Conservation (phyloP, 2,329 filamentous ascomycete genomes). For the Didymella segeticola region DNA sequence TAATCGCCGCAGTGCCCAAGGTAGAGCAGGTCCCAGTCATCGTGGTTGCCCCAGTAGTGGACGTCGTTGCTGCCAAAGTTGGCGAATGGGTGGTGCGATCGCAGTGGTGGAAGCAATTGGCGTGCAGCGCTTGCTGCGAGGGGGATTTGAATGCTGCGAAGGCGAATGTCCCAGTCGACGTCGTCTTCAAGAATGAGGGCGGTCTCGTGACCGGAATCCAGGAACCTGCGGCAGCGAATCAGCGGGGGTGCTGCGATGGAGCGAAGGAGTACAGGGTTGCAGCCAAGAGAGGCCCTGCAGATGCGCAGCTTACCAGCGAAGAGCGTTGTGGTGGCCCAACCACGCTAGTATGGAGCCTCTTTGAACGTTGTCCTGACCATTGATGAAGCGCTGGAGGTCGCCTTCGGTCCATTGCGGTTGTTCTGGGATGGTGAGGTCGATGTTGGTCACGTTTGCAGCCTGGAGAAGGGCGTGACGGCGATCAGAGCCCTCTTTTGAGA, state of each 20-base stretch:
- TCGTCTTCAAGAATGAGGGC: conserved; percentile 56
- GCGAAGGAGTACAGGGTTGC: conserved; percentile 2
- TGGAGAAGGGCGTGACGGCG: conserved; percentile 51
- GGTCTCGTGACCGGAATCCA: conserved; percentile 51
- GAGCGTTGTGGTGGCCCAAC: conserved; percentile 53
- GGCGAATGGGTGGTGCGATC: conserved; percentile 18
- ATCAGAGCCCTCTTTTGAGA: conserved; percentile 49
- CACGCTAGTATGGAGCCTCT: conserved; percentile 53
- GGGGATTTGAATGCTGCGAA: conserved; percentile 53
- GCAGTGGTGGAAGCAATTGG: conserved; percentile 43
- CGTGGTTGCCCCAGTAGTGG: conserved; percentile 51
- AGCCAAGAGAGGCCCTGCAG: conserved; percentile 16
- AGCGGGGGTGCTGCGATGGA: conserved; percentile 11
- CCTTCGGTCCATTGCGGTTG: conserved; percentile 53
- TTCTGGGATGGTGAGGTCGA: conserved; percentile 52
- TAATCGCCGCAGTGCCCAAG: conserved; percentile 56
- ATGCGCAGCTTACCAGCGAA: conserved; percentile 44
- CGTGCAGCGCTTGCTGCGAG: conserved; percentile 51
- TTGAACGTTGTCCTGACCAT: conserved; percentile 43
- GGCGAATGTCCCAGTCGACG: conserved; percentile 55
- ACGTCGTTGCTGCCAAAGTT: conserved; percentile 32
- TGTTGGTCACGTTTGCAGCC: conserved; percentile 51
- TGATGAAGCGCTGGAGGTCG: conserved; percentile 48
- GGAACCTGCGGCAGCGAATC: conserved; percentile 44
- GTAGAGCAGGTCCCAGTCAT: conserved; percentile 53